phyloP scores from a whole-genome alignment of 257 asterid species.

The Solanum tarapatanum region DNA sequence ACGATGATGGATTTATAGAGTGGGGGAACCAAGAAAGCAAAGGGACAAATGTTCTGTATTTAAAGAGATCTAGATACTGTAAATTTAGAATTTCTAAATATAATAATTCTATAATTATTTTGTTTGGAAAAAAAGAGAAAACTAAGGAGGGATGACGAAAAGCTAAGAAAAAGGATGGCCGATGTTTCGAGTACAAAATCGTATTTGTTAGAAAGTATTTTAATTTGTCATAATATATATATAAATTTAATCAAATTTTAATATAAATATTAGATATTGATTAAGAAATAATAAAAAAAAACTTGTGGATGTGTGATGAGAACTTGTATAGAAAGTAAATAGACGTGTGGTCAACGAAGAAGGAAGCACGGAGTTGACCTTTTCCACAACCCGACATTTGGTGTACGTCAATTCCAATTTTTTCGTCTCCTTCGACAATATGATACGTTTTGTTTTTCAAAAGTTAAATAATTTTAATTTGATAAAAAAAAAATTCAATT shows the following conservation, averaged over 20 bases:
- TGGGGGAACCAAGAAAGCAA: not conserved
- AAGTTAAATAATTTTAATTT: too few relatives aligned
- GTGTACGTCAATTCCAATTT: not conserved
- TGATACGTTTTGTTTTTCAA: too few relatives aligned
- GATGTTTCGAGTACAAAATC: not conserved
- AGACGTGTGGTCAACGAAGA: not conserved
- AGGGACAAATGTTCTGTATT: conserved; percentile 15
- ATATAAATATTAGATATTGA: rapidly evolving
- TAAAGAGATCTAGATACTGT: not conserved
- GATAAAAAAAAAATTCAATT: too few relatives aligned
- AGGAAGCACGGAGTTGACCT: not conserved
- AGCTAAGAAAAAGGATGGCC: not conserved
- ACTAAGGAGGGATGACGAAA: not conserved
- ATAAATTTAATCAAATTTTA: too few relatives aligned
- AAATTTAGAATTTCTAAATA: not conserved
- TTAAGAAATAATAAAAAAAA: not conserved
- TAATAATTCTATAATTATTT: not conserved
- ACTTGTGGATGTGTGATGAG: not conserved
- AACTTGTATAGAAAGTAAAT: not conserved
- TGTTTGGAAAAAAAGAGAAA: not conserved
- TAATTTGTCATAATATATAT: too few relatives aligned
- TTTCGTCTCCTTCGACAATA: not conserved
- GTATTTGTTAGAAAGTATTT: too few relatives aligned
- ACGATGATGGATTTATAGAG: conserved; percentile 13
- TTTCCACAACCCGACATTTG: not conserved